Evolutionary conservation across 1,284 basidiomycete species (phyloP).

Genomic region (Tilletia setariae): DNA sequence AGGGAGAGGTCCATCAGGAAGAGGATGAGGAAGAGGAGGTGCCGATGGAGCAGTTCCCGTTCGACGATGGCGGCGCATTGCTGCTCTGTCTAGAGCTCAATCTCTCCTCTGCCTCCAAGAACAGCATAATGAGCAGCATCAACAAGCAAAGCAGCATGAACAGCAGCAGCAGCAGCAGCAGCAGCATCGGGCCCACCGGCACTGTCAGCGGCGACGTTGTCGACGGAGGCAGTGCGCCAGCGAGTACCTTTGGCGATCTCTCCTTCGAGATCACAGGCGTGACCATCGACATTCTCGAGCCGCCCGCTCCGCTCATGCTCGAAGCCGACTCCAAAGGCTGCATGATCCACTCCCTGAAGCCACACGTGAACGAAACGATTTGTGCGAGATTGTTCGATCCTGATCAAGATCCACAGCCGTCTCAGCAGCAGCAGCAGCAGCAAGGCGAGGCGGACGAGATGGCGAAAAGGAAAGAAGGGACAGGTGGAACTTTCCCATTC

Average conservation of each 20-base stretch:
- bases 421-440: not conserved
- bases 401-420: constrained; percentile 1
- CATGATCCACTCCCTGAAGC: not conserved
- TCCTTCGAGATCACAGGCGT: constrained; percentile 5
- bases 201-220: too few species aligned
- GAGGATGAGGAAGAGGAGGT: not conserved
- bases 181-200: too few species aligned
- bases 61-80: constrained; percentile 12
- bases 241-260: not conserved
- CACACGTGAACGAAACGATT: not conserved
- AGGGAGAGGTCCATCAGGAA: not conserved
- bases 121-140: too few species aligned
- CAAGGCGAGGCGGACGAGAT: not conserved
- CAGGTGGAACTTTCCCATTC: not conserved
- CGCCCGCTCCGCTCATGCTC: not conserved
- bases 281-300: constrained; percentile 9
- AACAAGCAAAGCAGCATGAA: too few species aligned
- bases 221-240: too few species aligned
- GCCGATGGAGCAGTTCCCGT: not conserved
- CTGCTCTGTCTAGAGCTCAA: constrained; percentile 8
- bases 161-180: too few species aligned
- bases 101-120: not conserved
- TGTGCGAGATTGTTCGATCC: constrained; percentile 10
- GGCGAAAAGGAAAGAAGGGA: not conserved
- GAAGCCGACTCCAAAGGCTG: not conserved